These are phyloP conservation scores for Furcasterigmium furcatum DNA, from an alignment of 2,329 filamentous ascomycete species.

Conservation along the genomic window DNA sequence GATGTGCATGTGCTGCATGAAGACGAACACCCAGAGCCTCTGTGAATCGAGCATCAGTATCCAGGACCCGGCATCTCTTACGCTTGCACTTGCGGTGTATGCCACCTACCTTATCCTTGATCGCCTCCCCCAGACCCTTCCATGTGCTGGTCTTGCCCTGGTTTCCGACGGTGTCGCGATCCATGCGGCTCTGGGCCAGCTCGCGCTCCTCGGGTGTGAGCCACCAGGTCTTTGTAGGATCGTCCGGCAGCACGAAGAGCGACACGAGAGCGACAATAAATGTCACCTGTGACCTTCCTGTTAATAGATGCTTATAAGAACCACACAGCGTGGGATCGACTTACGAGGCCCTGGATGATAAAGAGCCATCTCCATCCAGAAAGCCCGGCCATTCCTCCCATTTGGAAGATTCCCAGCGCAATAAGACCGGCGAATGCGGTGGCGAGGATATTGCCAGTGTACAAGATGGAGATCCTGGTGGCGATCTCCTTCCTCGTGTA, in stretches of 20 bases:
- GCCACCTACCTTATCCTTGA: conserved; percentile 18
- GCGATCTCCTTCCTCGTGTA: conserved; percentile 36
- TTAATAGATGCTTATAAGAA: no score
- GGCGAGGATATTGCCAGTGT: conserved; percentile 22
- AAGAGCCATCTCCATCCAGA: conserved; percentile 46
- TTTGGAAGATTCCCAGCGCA: conserved; percentile 20
- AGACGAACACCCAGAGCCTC: conserved; percentile 18
- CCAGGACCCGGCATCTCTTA: no score
- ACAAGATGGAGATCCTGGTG: conserved; percentile 29
- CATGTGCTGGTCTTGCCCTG: conserved; percentile 32
- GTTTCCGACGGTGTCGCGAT: conserved; percentile 18
- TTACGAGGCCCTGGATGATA: conserved; percentile 34
- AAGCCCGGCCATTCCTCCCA: conserved; percentile 38
- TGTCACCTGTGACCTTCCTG: no score
- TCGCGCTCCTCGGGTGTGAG: conserved; percentile 30
- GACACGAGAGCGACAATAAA: conserved; percentile 21
- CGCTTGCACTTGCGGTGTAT: no score
- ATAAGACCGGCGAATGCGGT: conserved; percentile 18
- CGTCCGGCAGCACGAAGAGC: conserved; percentile 29
- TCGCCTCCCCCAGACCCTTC: conserved; percentile 13
- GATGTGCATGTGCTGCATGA: conserved; percentile 23
- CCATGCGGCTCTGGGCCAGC: conserved; percentile 35
- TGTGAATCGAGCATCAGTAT: no score
- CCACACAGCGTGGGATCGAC: no score
- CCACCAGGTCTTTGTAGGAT: conserved; percentile 30